Evolutionary conservation across 768 basidiomycete genomes (phyloP).

Genomic region (Cystofilobasidium bisporidii): DNA sequence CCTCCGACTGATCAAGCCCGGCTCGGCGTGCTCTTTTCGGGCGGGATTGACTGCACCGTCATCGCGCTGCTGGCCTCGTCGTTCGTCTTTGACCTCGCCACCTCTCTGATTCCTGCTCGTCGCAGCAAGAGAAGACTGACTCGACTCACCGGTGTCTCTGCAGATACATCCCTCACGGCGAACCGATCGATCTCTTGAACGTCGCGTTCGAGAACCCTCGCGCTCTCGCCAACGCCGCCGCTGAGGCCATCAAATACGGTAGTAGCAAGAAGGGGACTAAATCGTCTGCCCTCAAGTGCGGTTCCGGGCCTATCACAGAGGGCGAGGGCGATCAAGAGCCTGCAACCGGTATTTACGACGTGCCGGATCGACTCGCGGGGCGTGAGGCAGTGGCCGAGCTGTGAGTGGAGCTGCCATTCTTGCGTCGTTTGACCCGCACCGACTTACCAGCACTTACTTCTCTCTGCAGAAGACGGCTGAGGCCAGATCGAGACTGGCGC

Average conservation of each 20-base stretch:
- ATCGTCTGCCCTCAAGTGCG: no score
- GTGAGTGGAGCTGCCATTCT: neutral
- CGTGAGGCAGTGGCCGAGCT: slow-evolving; percentile 69
- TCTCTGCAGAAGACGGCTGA: slow-evolving; percentile 2
- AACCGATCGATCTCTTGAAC: slow-evolving; percentile 85
- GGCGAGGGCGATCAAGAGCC: no score
- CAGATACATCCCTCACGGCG: slow-evolving; percentile 62
- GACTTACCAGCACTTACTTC: neutral
- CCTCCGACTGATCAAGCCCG: slow-evolving; percentile 10
- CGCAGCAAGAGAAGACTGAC: neutral
- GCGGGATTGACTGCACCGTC: slow-evolving; percentile 86
- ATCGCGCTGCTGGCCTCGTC: slow-evolving; percentile 69
- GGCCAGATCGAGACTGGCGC: slow-evolving; percentile 21
- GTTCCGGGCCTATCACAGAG: no score
- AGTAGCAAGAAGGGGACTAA: slow-evolving; percentile 34
- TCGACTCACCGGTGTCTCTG: neutral
- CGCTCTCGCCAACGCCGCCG: slow-evolving; percentile 45
- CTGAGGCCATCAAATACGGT: slow-evolving; percentile 33
- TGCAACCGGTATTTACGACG: slow-evolving; percentile 49
- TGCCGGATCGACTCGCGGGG: slow-evolving; percentile 82
- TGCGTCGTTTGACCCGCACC: neutral
- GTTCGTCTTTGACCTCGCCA: slow-evolving; percentile 41
- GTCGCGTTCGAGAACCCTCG: slow-evolving; percentile 95
- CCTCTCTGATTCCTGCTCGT: slow-evolving; percentile 12
- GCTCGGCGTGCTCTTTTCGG: slow-evolving; percentile 76